Evolutionary conservation across 768 basidiomycete genomes (phyloP), one percentile per base, ranked within the genome.

Genomic region (Auriscalpium vulgare): DNA sequence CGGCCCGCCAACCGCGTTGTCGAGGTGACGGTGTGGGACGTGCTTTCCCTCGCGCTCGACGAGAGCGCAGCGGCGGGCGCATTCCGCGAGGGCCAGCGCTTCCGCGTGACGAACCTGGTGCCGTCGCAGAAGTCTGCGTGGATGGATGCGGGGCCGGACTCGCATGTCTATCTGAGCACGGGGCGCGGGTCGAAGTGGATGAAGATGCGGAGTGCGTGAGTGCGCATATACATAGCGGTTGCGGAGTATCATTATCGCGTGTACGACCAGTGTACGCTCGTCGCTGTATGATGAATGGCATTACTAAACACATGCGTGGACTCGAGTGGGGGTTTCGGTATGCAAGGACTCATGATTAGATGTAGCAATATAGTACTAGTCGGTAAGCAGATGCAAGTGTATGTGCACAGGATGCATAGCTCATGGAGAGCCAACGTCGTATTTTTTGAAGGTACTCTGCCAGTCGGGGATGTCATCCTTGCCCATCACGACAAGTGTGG

Each of bases 401-500:
- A 29, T 29, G 29, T 29, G 4, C 29, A 5, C 4, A 29, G 7
- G 29, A 40, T 13, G 44, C 47, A 36, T 7, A 34, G 21, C 40
- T 59, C 54, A 61, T 45, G 53, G 13, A 19, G 49, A 47, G 29
- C 72, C 79, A 34, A 92, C 74, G 17, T 87, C 85, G 59, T 91
- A 93, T 69, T 86, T 86, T 46, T 69, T 70, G 62, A 92, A 82
- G 21, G 77, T 77, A 16, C 75, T 76, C 56, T 75, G 65, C 77
- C 82, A 89, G 61, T 85, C 77, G 9, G 83, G 83, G 47, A 90
- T 74, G 45, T 91, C 88, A 54, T 94, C 82, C 54, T 81, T 80
- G 4, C 93, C 95, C 84, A 90, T 89, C 37, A 78, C 83, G 4
- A 97, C 84, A 40, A 97, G 75, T 2, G 93, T 91, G 5, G 91